Evolutionary conservation across 768 basidiomycete genomes (phyloP).

Genomic region (Mycena vitilis): DNA sequence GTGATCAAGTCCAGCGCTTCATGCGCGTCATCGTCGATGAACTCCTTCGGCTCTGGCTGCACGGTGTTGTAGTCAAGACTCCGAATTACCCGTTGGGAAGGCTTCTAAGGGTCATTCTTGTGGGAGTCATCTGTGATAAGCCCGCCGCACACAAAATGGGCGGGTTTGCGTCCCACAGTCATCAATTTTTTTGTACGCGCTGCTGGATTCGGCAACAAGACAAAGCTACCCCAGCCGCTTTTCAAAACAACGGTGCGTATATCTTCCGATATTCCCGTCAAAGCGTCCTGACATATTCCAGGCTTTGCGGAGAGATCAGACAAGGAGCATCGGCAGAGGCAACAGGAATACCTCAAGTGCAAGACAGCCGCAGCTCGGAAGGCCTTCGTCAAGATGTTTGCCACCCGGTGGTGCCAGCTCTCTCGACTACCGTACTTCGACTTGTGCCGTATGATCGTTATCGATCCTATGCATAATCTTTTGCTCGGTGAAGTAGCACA

Average conservation of each 20-base stretch:
- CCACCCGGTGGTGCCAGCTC: not conserved
- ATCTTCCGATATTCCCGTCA: not conserved
- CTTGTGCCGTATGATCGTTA: constrained; percentile 39
- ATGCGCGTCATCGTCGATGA: too few relatives aligned
- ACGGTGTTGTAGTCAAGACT: too few relatives aligned
- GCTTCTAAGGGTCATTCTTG: too few relatives aligned
- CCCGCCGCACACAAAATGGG: too few relatives aligned
- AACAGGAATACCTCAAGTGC: not conserved
- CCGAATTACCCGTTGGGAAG: too few relatives aligned
- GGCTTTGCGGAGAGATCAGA: not conserved
- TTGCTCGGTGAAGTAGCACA: constrained; percentile 36
- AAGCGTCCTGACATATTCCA: not conserved
- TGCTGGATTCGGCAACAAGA: constrained; percentile 47
- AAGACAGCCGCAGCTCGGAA: not conserved
- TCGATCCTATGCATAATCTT: constrained; percentile 50
- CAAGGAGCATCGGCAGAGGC: not conserved
- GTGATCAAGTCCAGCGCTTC: too few relatives aligned
- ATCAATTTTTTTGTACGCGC: constrained; percentile 46
- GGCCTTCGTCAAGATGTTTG: not conserved
- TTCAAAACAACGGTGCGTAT: constrained; percentile 23
- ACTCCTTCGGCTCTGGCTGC: too few relatives aligned
- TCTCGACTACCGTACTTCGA: constrained; percentile 45
- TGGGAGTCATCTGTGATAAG: too few relatives aligned
- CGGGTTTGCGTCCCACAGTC: constrained; percentile 45
- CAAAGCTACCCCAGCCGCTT: constrained; percentile 39